These are phyloP conservation scores for Hanseniaspora guilliermondii DNA, from an alignment of 805 yeast species.

Conservation along the genomic window DNA sequence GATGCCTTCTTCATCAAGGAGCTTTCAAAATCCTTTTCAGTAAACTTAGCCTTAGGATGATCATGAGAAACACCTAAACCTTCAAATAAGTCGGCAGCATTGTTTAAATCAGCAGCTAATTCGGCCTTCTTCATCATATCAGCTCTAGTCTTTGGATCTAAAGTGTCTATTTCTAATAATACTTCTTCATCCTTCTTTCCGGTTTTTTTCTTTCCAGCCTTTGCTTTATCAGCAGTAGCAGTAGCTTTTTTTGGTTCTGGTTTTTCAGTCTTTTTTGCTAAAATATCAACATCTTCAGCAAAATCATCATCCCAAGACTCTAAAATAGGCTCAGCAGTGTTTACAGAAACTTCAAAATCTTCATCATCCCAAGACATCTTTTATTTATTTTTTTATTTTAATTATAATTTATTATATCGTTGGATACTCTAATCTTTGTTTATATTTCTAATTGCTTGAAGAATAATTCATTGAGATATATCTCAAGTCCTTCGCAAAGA, in stretches of 20 bases:
- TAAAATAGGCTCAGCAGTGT: constrained; percentile 38
- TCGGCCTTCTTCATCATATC: constrained; percentile 72
- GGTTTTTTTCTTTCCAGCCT: constrained; percentile 25
- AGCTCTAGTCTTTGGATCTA: constrained; percentile 62
- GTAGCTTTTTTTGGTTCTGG: constrained; percentile 28
- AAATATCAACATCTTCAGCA: constrained; percentile 31
- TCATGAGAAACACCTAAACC: constrained; percentile 45
- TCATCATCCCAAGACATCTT: constrained; percentile 61
- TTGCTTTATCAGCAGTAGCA: constrained; percentile 21
- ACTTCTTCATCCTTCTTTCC: constrained; percentile 33
- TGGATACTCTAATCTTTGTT: background rate
- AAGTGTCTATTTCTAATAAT: constrained; percentile 47
- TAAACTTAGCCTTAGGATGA: constrained; percentile 34
- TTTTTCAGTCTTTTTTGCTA: constrained; percentile 78
- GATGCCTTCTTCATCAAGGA: constrained; percentile 20
- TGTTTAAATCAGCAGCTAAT: constrained; percentile 71
- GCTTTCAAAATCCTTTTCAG: constrained; percentile 28
- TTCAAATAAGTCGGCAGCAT: constrained; percentile 86
- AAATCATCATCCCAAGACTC: constrained; percentile 74
- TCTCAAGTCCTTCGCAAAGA: too few species aligned
- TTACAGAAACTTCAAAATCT: constrained; percentile 62
- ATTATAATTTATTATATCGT: background rate
- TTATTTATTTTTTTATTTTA: background rate
- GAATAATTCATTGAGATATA: too few species aligned
- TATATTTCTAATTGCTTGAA: too few species aligned